Evolutionary conservation across 495 filamentous ascomycete genomes (phyloP), one percentile per base, ranked within the genome.

Genomic region (Penicillium coffeae): DNA sequence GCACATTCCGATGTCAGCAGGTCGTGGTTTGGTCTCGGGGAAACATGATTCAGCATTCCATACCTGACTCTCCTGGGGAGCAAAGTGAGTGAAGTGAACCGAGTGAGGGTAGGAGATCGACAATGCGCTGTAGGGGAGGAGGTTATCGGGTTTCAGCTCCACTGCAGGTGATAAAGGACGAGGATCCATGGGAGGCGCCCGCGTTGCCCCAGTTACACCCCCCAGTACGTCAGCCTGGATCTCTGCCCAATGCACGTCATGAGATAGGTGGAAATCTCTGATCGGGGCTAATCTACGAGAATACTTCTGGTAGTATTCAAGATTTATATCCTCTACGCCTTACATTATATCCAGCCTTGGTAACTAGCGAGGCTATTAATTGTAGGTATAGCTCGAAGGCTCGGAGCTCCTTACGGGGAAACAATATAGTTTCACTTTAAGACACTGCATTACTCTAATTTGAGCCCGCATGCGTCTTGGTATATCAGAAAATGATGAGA

Each of bases 191-290:
- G 41, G 8, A 30, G 41, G 12, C 21, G 8, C 15, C 15, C 32
- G 37, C 54, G 57, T 60, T 60, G 57, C 57, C 57, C 57, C 41
- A 57, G 57, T 57, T 27, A 60, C 54, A 42, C 27, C 32, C 37
- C 22, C 2, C 13, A 25, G 20, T 30, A 47, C 42, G 42, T 45
- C 42, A 45, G 42, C 25, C 10, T 10, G 4, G 5, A 4, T 30
- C 25, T 30, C 25, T 10, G 25, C 25, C 10, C 10, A 10, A 10
- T 4, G 25, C 25, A n/a, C n/a, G n/a, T n/a, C n/a, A n/a, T n/a
- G n/a, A n/a, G n/a, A n/a, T n/a, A n/a, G n/a, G n/a, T n/a, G n/a
- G n/a, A n/a, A n/a, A n/a, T n/a, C n/a, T n/a, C n/a, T n/a, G n/a
- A n/a, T n/a, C n/a, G n/a, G n/a, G n/a, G n/a, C n/a, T n/a, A n/a